Percentiles rank a stretch among this genome's conserved stretches.
These are phyloP conservation scores for Cutaneotrichosporon curvatum DNA, from an alignment of 1,284 basidiomycete species.

Conservation along the genomic window DNA sequence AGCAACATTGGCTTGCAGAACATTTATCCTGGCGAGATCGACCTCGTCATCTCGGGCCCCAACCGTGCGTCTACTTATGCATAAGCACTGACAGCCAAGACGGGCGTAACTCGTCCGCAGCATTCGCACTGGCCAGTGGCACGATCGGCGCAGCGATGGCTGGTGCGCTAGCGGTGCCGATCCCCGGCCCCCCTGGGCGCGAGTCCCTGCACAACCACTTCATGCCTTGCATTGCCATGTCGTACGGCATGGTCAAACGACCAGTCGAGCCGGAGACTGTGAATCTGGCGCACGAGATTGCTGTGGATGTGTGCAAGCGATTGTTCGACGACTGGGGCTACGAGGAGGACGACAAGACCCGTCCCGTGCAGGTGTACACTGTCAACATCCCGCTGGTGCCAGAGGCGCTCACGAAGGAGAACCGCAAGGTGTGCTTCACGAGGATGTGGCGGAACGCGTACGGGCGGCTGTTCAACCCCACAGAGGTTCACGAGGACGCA, in stretches of 20 bases:
- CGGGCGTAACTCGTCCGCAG: constrained; percentile 74
- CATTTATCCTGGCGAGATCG: constrained; percentile 71
- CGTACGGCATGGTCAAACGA: constrained; percentile 70
- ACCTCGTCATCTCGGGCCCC: constrained; percentile 57
- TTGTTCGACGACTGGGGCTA: constrained; percentile 74
- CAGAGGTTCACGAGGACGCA: constrained; percentile 7
- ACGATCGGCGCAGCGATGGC: constrained; percentile 86
- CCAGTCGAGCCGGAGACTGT: constrained; percentile 58
- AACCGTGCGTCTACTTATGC: constrained; percentile 40
- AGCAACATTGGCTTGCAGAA: constrained; percentile 83
- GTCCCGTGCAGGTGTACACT: constrained; percentile 35
- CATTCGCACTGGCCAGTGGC: constrained; percentile 78
- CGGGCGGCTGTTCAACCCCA: constrained; percentile 34
- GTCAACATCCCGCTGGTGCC: constrained; percentile 45
- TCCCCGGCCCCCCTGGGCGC: constrained; percentile 59
- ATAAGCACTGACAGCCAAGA: constrained; percentile 34
- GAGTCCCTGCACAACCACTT: constrained; percentile 26
- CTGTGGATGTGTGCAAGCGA: constrained; percentile 59
- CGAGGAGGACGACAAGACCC: constrained; percentile 45
- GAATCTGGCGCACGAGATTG: constrained; percentile 63
- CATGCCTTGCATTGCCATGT: constrained; percentile 65
- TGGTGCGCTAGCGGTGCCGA: constrained; percentile 69
- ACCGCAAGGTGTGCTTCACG: constrained; percentile 40
- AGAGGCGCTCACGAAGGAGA: constrained; percentile 25
- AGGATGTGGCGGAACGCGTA: constrained; percentile 45